Base-by-base conservation (phyloP, 2,329 filamentous ascomycete genomes). In the Talaromyces verruculosus region DNA sequence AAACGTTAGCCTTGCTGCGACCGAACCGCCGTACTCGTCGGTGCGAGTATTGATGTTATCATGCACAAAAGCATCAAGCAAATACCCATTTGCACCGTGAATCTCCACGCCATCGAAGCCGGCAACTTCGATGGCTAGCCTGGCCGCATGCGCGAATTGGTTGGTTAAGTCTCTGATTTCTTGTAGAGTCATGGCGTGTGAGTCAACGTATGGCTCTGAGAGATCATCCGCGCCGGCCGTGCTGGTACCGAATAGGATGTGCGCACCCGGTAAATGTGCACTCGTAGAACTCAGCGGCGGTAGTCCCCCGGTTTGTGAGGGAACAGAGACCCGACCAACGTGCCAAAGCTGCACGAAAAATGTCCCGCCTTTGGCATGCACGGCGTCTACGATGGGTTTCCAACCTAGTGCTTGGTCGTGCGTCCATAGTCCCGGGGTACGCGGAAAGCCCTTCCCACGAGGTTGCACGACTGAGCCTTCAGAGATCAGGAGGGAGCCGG, bases 91-190 rank as follows among this genome's bases (percentile, higher is more conserved):
- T 0, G 91, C 91, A 66, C 83, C 85, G 79, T 94, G 91, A 41
- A 94, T 85, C 76, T 95, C 91, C 67, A 95, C 89, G 4, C 88
- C 83, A 74, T 96, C 91, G 62, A 93, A 85, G 0, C 91, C 92
- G 2, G 88, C 89, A 0, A 49, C 45, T 69, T 86, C 79, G 2
- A 92, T 80, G 0, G 91, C 84, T 25, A 88, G 78, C 66, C 79
- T 78, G 0, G 87, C 85, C 2, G 85, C 81, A 8, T 82, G 83
- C 5, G 81, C 85, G 76, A 87, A 94, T 5, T 83, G 83, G 43
- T 78, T 75, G 68, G 92, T 87, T 41, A 91, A 75, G 3, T 81
- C 78, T 69, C 87, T 80, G 68, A 96, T 92, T 66, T 93, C 88
- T 1, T 83, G 79, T 0, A 85, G 79, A 0, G 85, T 88, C 53